Evolutionary conservation across 2,329 filamentous ascomycete species (phyloP), one percentile per base, ranked within the genome.

Genomic region (Cladosporium sphaerospermum): DNA sequence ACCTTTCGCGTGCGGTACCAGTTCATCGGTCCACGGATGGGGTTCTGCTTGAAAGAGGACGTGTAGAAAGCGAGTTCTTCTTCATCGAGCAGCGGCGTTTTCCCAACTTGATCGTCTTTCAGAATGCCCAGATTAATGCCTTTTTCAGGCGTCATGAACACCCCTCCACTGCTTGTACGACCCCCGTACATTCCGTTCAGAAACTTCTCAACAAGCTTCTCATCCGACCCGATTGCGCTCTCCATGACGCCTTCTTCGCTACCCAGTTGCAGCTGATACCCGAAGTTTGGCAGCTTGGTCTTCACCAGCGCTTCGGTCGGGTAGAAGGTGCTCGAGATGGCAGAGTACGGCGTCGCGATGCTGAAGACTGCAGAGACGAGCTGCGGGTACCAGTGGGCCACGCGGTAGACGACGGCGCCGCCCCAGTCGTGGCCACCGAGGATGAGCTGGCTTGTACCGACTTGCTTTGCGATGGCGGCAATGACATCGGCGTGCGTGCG

Each of bases 361-460:
- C 81, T 81, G 73, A 96, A 92, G 56, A 96, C 75, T 62, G 84
- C 84, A 37, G 78, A 79, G 58, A 96, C 75, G 10, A 95, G 75
- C 39, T 83, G 72, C 0, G 88, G 89, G 63, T 90, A 77, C 78
- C 83, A 89, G 57, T 86, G 78, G 11, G 85, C 83, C 54, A 86
- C 73, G 52, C 89, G 82, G 77, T 88, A 95, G 51, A 86, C 84
- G 28, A 91, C 75, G 2, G 78, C 77, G 62, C 88, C 90, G 68
- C 92, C 92, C 81, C 92, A 96, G 71, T 97, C 92, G 72, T 96
- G 92, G 7, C 90, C 92, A 45, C 90, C 89, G 11, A 96, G 78
- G 53, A 96, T 84, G 64, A 96, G 85, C 45, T 69, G 74, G 41
- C 66, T 73, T 50, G 75, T 73, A 3, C 74, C 72, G 4, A 84